These are phyloP conservation scores for Lanzia echinophila DNA, from an alignment of 2,329 filamentous ascomycete species.

Conservation along the genomic window DNA sequence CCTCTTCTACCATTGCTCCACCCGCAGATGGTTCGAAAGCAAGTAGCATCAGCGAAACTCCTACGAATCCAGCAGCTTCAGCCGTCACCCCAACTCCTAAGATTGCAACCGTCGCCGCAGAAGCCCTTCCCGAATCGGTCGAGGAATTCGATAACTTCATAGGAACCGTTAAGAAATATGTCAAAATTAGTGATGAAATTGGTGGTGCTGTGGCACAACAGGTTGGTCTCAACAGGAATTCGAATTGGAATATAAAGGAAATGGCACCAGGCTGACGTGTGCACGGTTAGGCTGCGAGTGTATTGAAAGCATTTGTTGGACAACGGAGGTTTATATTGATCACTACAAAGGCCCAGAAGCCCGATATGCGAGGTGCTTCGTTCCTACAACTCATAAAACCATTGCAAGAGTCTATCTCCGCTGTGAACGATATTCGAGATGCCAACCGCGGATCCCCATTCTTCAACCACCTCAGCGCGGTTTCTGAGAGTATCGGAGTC, in stretches of 20 bases:
- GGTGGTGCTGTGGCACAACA: conserved; percentile 76
- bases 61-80: conserved; percentile 23
- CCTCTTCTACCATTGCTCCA: conserved; percentile 62
- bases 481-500: conserved; percentile 83
- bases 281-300: conserved; percentile 40
- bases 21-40: conserved; percentile 38
- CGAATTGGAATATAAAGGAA: not conserved
- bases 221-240: conserved; percentile 39
- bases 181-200: conserved; percentile 68
- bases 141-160: conserved; percentile 84
- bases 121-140: conserved; percentile 65
- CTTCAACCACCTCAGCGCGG: conserved; percentile 77
- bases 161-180: conserved; percentile 68
- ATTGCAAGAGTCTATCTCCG: conserved; percentile 74
- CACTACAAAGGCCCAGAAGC: conserved; percentile 87
- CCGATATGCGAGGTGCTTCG: conserved; percentile 56
- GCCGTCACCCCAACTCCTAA: conserved; percentile 34
- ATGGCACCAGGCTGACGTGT: conserved; percentile 11
- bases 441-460: conserved; percentile 67
- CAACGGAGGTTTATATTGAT: conserved; percentile 85
- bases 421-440: conserved; percentile 75
- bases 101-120: conserved; percentile 39
- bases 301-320: conserved; percentile 64
- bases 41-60: conserved; percentile 35
- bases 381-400: conserved; percentile 79